Base-by-base conservation (phyloP, 176 grass and related monocot genomes). In the Carex cristatella region DNA sequence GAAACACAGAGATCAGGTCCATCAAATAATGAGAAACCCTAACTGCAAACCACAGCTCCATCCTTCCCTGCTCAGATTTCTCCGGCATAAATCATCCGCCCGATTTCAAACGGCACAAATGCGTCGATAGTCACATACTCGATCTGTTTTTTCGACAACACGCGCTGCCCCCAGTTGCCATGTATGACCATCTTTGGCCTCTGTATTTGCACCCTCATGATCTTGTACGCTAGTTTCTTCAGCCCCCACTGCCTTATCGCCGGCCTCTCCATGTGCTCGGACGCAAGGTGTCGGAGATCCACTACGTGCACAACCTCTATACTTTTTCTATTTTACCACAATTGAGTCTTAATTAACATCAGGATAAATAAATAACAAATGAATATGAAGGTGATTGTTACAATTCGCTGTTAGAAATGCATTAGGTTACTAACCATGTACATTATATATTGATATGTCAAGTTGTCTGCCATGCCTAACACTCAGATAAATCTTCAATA, bases 71-170 rank as follows among this genome's bases (percentile, higher is more conserved):
- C 16, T 71, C 35, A 82, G 58, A 9, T 31, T 7, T 79, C 42
- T 35, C 72, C 72, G 11, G 5, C 54, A 80, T 13, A 51, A 58
- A 88, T 74, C 63, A 35, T 63, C 35, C 62, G 44, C 23, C 74
- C 87, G 60, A 85, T 73, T 81, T 88, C 87, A 46, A 65, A 81
- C 1, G 87, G 81, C 8, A 72, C 74, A 61, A 88, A 88, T 7
- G 87, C 64, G 49, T 88, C 87, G n/a, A 59, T 32, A 59, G 80
- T 77, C 60, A 75, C 83, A 79, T 89, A 85, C 83, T 28, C 46
- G 33, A 85, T 5, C 83, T 89, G 87, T 62, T 81, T 71, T 0
- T 10, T 11, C 16, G 85, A 48, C 40, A 92, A 55, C 8, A 23
- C 2, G 19, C 18, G 15, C 7, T 40, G 2, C 13, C 61, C 18